Conservation (phyloP, 2,329 filamentous ascomycete genomes). For the Huntiella decipiens region DNA sequence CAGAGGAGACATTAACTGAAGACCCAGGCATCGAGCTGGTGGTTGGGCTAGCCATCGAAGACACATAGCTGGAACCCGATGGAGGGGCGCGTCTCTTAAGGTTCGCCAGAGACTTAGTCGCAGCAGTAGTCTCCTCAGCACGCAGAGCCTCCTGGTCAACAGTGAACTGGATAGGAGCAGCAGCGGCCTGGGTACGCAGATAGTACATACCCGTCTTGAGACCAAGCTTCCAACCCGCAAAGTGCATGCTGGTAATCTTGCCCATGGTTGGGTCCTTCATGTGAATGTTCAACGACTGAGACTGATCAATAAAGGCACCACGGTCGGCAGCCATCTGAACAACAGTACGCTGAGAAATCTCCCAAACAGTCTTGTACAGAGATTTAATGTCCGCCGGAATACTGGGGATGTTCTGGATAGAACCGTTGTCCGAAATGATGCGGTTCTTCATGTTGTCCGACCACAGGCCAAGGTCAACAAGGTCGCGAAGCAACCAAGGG, state of each 20-base stretch:
- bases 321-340: slow-evolving; percentile 97
- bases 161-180: slow-evolving; percentile 95
- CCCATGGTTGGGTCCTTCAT: slow-evolving; percentile 99
- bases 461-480: slow-evolving; percentile 95
- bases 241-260: slow-evolving; percentile 99
- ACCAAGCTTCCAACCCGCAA: slow-evolving; percentile 95
- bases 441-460: slow-evolving; percentile 99
- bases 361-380: slow-evolving; percentile 99
- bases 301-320: slow-evolving; percentile 97
- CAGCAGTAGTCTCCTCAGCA: slow-evolving; percentile 60
- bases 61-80: slow-evolving; percentile 32
- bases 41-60: slow-evolving; percentile 42
- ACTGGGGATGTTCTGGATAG: slow-evolving; percentile 90
- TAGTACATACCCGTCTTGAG: slow-evolving; percentile 99
- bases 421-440: slow-evolving; percentile 92
- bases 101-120: slow-evolving; percentile 30
- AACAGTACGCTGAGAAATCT: slow-evolving; percentile 88
- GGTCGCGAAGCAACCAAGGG: slow-evolving; percentile 93
- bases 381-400: slow-evolving; percentile 91
- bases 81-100: slow-evolving; percentile 53
- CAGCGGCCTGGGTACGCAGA: slow-evolving; percentile 89
- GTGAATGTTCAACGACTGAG: slow-evolving; percentile 97
- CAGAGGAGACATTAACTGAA: slow-evolving; percentile 34
- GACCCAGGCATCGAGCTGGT: slow-evolving; percentile 33
- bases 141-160: slow-evolving; percentile 92